Base-by-base conservation (phyloP, 495 filamentous ascomycete genomes). In the Aspergillus ellipticus region DNA sequence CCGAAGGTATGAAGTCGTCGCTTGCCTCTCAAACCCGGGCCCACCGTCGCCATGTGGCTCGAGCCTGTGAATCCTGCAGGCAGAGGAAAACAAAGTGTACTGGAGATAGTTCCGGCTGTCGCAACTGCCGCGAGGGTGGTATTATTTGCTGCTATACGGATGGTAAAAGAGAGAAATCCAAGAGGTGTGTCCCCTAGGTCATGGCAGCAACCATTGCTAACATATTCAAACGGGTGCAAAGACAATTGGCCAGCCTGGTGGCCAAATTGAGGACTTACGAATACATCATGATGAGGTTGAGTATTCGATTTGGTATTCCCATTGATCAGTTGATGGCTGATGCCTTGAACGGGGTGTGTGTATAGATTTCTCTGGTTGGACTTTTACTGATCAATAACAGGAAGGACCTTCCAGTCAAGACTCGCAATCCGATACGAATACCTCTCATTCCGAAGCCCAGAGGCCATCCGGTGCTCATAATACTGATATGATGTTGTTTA, bases 1-100 rank as follows among this genome's bases (percentile, higher is more conserved):
- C 70, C n/a, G 72, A 74, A 56, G 73, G 73, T 2, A 53, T 64
- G 49, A 73, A 76, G 53, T 68, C 74, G 21, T 56, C 68, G 7
- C 68, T 72, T 22, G 58, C 66, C 10, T 64, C 72, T n/a, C 67
- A 69, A 9, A 70, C 66, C 26, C 64, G 73, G 21, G 69, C 69
- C 20, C 72, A 75, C 53, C 71, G 74, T 48, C 72, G 72, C 16
- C 74, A 76, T 55, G 73, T 78, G 22, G 69, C 69, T 51, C 74
- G 74, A 53, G 75, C 76, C 24, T 80, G 78, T 59, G 75, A 80
- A 54, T 70, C 69, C 9, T 80, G 78, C 55, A 66, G 75, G 35
- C 69, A 73, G 49, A 72, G 75, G 42, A 85, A 85, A 62, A 80
- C 80, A 42, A 85, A 83, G 62, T 85, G 82, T 59, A 78, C 78